Base-by-base conservation (phyloP, 1,139 yeast species). In the Zhuliangozyma parablackwelliae region DNA sequence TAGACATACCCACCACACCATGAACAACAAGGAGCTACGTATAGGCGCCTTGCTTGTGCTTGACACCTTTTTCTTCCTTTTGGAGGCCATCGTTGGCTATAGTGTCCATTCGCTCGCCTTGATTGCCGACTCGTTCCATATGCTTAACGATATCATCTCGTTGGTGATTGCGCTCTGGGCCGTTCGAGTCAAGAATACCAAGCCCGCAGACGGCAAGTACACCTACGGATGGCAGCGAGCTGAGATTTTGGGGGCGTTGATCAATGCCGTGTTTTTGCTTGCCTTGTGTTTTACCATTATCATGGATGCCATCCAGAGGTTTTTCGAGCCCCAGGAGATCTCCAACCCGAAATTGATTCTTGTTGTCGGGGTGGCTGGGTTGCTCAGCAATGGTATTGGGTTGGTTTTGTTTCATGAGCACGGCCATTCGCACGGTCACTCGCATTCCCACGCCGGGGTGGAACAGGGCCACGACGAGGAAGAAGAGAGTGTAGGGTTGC, bases 221-320 rank as follows among this genome's bases (percentile, higher is more conserved):
- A 90, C 97, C 5, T 90, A 90, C 53, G 97, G 97, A 10, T 87
- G 96, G 95, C 95, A 87, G 63, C 74, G 97, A 54, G 97, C 97
- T 6, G 97, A 87, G 63, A 90, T 89, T 46, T 73, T 88, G 50
- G 96, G 96, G 43, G 98, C 98, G 5, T 71, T 92, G 43, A 77
- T 92, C 49, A 92, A 92, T 55, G 96, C 97, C 2, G 97, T 92
- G 10, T 92, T 92, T 51, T 64, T 92, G 46, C 69, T 92, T 46
- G 98, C 97, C 0, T 72, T 92, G 47, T 92, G 98, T 59, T 82
- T 92, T 58, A 82, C 96, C 29, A 92, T 92, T 53, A 78, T 88
- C 51, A 78, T 92, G 46, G 98, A 92, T 61, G 97, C 98, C 10
- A 66, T 92, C 43, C 97, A 90, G 62, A 73, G 98, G 52, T 78